Conservation (phyloP, 169 alveolate species). For the Plasmodium fragile region DNA sequence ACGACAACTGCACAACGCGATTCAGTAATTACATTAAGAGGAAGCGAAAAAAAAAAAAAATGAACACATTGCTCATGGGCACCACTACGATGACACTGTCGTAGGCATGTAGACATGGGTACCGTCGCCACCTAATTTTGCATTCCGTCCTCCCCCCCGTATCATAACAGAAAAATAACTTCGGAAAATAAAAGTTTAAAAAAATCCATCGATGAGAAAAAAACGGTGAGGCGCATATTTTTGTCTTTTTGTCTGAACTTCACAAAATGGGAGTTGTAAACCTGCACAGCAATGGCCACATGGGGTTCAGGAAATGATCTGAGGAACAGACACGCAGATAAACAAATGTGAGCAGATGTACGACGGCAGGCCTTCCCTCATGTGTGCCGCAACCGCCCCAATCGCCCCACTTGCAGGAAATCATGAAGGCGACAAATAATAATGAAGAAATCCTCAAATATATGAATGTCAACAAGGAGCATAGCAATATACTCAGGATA, state of each 20-base stretch:
- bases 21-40: slow-evolving; percentile 32
- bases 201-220: slow-evolving; percentile 72
- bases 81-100: neutral
- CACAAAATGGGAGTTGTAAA: neutral
- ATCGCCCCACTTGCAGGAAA: slow-evolving; percentile 6
- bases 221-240: slow-evolving; percentile 25
- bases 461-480: slow-evolving; percentile 74
- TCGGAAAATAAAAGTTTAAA: slow-evolving; percentile 65
- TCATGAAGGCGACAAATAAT: slow-evolving; percentile 40
- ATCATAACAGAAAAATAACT: slow-evolving; percentile 39
- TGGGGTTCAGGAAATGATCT: neutral
- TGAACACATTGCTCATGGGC: neutral
- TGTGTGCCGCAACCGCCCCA: neutral
- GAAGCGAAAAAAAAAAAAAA: neutral
- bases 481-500: slow-evolving; percentile 70
- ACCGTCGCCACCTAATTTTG: neutral
- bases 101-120: neutral
- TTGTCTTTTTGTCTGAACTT: neutral
- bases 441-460: slow-evolving; percentile 70
- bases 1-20: slow-evolving; percentile 22
- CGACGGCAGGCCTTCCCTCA: neutral
- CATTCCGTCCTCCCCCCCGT: neutral
- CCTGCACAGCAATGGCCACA: neutral
- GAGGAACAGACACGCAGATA: neutral
- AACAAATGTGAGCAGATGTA: neutral